These are phyloP conservation scores for Suillus subaureus DNA, from an alignment of 768 basidiomycete species.

Conservation along the genomic window DNA sequence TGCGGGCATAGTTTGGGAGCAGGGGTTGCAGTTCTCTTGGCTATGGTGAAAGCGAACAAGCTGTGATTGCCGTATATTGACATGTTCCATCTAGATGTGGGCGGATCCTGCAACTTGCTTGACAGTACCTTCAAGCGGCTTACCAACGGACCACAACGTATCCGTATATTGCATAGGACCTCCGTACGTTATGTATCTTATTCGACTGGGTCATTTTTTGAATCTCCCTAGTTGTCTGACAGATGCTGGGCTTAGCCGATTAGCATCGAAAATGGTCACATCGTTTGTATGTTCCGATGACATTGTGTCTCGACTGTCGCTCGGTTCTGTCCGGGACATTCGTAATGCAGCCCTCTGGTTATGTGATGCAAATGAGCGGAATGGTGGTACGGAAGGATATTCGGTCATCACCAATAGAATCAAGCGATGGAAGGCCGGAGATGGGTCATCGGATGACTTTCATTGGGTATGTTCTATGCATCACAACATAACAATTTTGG, in stretches of 20 bases:
- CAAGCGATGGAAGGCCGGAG: slow-evolving; percentile 63
- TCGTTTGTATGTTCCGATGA: slow-evolving; percentile 87
- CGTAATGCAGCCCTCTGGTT: slow-evolving; percentile 77
- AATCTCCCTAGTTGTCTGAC: slow-evolving; percentile 52
- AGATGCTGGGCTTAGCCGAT: slow-evolving; percentile 59
- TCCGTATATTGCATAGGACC: slow-evolving; percentile 81
- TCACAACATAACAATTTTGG: slow-evolving; percentile 40
- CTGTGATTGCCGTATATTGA: not conserved
- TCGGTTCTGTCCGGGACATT: slow-evolving; percentile 78
- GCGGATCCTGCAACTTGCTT: slow-evolving; percentile 79
- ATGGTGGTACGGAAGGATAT: slow-evolving; percentile 40
- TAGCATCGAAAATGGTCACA: slow-evolving; percentile 64
- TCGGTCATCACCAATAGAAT: slow-evolving; percentile 47
- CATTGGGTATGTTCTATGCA: slow-evolving; percentile 46
- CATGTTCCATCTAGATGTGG: slow-evolving; percentile 65
- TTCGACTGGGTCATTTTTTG: not conserved
- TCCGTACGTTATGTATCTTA: slow-evolving; percentile 50
- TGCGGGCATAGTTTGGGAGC: slow-evolving; percentile 87
- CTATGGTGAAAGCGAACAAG: slow-evolving; percentile 51
- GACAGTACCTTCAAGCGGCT: slow-evolving; percentile 65
- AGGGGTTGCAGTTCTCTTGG: slow-evolving; percentile 75
- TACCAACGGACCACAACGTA: slow-evolving; percentile 66
- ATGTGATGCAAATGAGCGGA: slow-evolving; percentile 64
- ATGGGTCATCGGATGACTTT: slow-evolving; percentile 51
- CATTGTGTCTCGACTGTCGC: slow-evolving; percentile 74